phyloP scores from a whole-genome alignment of 352 stramenopile genomes.

The Phytophthora aleatoria region DNA sequence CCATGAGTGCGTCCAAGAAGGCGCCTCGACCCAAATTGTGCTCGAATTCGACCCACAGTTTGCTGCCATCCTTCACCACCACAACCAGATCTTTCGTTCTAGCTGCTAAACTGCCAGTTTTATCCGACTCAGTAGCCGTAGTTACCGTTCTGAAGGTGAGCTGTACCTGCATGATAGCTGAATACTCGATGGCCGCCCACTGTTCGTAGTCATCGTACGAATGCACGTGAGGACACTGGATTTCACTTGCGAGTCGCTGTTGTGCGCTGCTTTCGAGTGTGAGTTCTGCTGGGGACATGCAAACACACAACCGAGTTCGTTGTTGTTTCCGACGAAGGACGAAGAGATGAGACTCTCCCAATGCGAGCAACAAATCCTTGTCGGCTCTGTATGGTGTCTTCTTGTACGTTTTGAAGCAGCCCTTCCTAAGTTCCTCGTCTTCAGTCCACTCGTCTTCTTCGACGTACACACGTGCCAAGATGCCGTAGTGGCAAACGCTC shows the following conservation, averaged over 20 bases:
- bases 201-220: constrained; percentile 40
- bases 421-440: constrained; percentile 26
- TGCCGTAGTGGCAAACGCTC: constrained; percentile 24
- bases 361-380: constrained; percentile 35
- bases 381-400: constrained; percentile 27
- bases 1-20: constrained; percentile 51
- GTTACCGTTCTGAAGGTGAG: constrained; percentile 46
- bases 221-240: constrained; percentile 47
- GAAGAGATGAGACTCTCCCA: constrained; percentile 29
- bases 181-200: constrained; percentile 32
- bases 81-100: constrained; percentile 49
- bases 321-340: constrained; percentile 27
- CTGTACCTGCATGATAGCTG: constrained; percentile 40
- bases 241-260: constrained; percentile 32
- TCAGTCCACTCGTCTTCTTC: constrained; percentile 29
- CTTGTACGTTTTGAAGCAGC: constrained; percentile 31
- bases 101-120: constrained; percentile 28
- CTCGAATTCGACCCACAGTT: constrained; percentile 56
- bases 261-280: constrained; percentile 29
- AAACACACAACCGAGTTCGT: constrained; percentile 24
- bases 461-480: constrained; percentile 29
- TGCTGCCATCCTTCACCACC: constrained; percentile 20
- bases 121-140: constrained; percentile 1
- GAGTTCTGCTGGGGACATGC: constrained; percentile 30
- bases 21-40: constrained; percentile 51